Conservation (phyloP, 1,139 yeast species). For the Taphrina wiesneri region DNA sequence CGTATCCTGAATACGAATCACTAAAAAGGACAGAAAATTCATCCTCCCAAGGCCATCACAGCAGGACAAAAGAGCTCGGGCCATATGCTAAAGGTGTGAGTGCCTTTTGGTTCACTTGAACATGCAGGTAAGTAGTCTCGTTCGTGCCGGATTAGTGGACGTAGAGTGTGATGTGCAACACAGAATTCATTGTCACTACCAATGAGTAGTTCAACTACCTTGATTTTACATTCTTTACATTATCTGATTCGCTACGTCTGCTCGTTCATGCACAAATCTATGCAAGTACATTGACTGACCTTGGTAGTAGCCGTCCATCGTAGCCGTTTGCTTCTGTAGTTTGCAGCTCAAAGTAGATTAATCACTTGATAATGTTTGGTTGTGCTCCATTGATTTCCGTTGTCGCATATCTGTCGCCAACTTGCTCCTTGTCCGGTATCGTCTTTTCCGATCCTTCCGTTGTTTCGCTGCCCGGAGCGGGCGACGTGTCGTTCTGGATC, state of each 20-base stretch:
- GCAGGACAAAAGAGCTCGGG: background rate
- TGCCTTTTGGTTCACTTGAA: too few relatives aligned
- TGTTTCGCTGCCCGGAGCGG: slow-evolving; percentile 5
- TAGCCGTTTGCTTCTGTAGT: background rate
- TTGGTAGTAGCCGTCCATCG: background rate
- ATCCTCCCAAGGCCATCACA: too few relatives aligned
- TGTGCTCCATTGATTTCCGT: slow-evolving; percentile 33
- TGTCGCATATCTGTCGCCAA: slow-evolving; percentile 21
- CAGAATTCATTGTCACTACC: slow-evolving; percentile 25
- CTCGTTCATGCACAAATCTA: background rate
- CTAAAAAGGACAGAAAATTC: background rate
- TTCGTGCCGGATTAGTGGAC: background rate
- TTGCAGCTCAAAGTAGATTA: background rate
- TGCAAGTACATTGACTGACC: background rate
- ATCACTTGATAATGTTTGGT: slow-evolving; percentile 18
- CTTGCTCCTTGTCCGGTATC: slow-evolving; percentile 24
- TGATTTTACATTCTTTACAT: slow-evolving; percentile 4
- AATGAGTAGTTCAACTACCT: background rate
- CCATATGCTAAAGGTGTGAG: background rate
- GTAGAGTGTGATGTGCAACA: slow-evolving; percentile 3
- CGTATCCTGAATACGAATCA: background rate
- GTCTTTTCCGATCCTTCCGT: slow-evolving; percentile 21
- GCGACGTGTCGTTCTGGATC: slow-evolving; percentile 20
- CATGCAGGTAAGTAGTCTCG: background rate
- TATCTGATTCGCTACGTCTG: background rate